These are phyloP conservation scores for Alternaria brassicae DNA, from an alignment of 2,329 filamentous ascomycete species.

Conservation along the genomic window DNA sequence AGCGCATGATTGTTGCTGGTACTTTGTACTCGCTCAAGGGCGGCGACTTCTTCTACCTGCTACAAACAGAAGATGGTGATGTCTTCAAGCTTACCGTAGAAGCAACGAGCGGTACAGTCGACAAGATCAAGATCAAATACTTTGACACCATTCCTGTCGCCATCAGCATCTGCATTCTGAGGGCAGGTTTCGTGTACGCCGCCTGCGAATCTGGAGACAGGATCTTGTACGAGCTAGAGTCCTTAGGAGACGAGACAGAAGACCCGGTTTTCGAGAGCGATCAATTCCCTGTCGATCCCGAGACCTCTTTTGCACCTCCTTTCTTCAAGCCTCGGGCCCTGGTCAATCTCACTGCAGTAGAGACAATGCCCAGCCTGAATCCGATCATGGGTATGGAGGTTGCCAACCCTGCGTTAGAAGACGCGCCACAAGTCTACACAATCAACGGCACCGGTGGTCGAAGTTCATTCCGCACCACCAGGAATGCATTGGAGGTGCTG, in stretches of 20 bases:
- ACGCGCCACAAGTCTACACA: slow-evolving; percentile 95
- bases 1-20: slow-evolving; percentile 83
- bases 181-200: slow-evolving; percentile 93
- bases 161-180: slow-evolving; percentile 86
- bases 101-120: slow-evolving; percentile 72
- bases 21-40: slow-evolving; percentile 98
- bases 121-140: slow-evolving; percentile 89
- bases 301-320: slow-evolving; percentile 74
- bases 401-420: slow-evolving; percentile 87
- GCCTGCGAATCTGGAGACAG: slow-evolving; percentile 93
- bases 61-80: slow-evolving; percentile 98
- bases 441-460: slow-evolving; percentile 87
- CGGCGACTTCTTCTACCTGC: slow-evolving; percentile 88
- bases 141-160: slow-evolving; percentile 95
- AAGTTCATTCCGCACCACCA: slow-evolving; percentile 88
- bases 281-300: slow-evolving; percentile 77
- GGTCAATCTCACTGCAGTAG: slow-evolving; percentile 83
- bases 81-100: slow-evolving; percentile 96
- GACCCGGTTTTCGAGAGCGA: slow-evolving; percentile 87
- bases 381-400: slow-evolving; percentile 91
- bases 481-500: slow-evolving; percentile 90
- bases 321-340: slow-evolving; percentile 84
- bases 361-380: slow-evolving; percentile 87
- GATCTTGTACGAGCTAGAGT: slow-evolving; percentile 96
- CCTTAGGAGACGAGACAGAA: slow-evolving; percentile 93